A percentile compares a stretch with the other conserved stretches of the same genome.
Evolutionary conservation across 2,329 filamentous ascomycete species (phyloP).

Genomic region (Penicillium sclerotigenum): DNA sequence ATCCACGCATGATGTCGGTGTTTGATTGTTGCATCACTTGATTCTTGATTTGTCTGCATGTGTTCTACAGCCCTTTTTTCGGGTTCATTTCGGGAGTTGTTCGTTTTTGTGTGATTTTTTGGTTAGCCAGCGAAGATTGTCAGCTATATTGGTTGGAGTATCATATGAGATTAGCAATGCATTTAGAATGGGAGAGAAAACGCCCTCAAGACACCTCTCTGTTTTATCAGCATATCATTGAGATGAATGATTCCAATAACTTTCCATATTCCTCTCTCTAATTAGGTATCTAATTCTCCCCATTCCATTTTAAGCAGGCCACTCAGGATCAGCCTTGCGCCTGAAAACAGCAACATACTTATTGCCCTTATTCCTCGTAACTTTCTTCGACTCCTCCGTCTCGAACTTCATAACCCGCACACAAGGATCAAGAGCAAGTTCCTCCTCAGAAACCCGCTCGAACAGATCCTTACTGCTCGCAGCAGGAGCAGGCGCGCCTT

Average conservation of each 20-base stretch:
- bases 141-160: conserved; percentile 8
- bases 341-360: conserved; percentile 91
- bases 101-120: neutral
- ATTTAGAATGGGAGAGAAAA: conserved; percentile 15
- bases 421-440: conserved; percentile 56
- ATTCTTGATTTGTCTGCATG: conserved; percentile 7
- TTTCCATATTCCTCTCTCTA: neutral
- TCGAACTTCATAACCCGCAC: conserved; percentile 65
- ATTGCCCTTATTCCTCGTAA: conserved; percentile 79
- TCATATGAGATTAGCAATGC: conserved; percentile 15
- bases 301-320: conserved; percentile 45
- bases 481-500: conserved; percentile 67
- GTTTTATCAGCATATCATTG: conserved; percentile 1
- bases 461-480: conserved; percentile 65
- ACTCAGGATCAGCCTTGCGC: conserved; percentile 73
- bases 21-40: conserved; percentile 12
- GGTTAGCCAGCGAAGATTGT: conserved; percentile 13
- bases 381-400: conserved; percentile 98
- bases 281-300: neutral
- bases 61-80: conserved; percentile 1
- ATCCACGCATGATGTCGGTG: conserved; percentile 15
- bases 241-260: neutral
- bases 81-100: conserved; percentile 2
- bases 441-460: conserved; percentile 62
- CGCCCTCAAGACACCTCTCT: conserved; percentile 14